A percentile compares a stretch with the other conserved stretches of the same genome.
Conservation (phyloP, 2,329 filamentous ascomycete species). For the Passalora sequoiae region DNA sequence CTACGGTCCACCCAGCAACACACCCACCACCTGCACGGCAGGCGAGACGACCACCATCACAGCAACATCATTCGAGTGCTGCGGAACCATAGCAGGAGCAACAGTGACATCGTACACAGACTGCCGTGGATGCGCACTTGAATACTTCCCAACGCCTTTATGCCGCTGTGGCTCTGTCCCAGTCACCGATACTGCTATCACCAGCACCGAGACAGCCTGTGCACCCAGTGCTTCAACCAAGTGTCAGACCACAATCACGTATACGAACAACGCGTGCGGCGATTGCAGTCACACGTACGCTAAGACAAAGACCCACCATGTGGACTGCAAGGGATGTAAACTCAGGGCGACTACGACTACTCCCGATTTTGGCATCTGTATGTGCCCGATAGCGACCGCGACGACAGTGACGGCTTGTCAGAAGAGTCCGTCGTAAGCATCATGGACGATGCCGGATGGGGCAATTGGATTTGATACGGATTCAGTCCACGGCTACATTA, state of each 20-base stretch:
- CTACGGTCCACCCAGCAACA: not conserved
- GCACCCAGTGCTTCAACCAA: constrained; percentile 1
- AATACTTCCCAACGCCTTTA: constrained; percentile 7
- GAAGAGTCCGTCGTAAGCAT: not conserved
- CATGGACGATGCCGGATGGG: not conserved
- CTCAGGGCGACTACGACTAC: constrained; percentile 9
- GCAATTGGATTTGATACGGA: not conserved
- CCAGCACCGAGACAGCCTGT: constrained; percentile 11
- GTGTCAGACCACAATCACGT: constrained; percentile 5
- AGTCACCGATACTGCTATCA: constrained; percentile 6
- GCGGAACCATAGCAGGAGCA: constrained; percentile 11
- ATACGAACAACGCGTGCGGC: constrained; percentile 6
- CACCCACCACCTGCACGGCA: not conserved
- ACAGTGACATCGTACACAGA: constrained; percentile 13
- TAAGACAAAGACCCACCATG: constrained; percentile 9
- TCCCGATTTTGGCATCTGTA: constrained; percentile 10
- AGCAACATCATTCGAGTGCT: constrained; percentile 16
- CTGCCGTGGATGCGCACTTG: constrained; percentile 8
- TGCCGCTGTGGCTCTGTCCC: constrained; percentile 10
- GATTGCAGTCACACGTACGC: constrained; percentile 13
- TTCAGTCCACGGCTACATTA: too few relatives aligned
- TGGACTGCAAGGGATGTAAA: constrained; percentile 11
- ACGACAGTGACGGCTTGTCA: constrained; percentile 1
- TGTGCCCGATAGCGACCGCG: constrained; percentile 10
- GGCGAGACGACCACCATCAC: constrained; percentile 12